These are phyloP conservation scores for Dactylellina leptospora DNA, from an alignment of 2,329 filamentous ascomycete species.

Conservation along the genomic window DNA sequence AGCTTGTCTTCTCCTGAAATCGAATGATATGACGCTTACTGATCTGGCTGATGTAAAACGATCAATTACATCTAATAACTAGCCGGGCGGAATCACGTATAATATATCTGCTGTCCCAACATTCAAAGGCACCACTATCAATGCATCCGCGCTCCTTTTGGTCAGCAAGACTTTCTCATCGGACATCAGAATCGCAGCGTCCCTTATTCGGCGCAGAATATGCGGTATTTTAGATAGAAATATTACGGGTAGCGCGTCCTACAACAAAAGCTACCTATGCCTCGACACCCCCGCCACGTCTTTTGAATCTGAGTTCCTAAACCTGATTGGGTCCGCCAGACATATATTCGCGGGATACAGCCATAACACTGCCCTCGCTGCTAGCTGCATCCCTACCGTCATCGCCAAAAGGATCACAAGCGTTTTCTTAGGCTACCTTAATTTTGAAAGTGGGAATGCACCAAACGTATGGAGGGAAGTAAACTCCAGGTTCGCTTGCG, in stretches of 20 bases:
- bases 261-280: not conserved
- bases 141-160: not conserved
- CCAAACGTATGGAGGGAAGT: not conserved
- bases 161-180: conserved; percentile 17
- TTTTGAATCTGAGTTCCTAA: not conserved
- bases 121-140: not conserved
- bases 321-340: conserved; percentile 2
- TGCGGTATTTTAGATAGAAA: not conserved
- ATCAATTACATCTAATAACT: not conserved
- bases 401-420: not conserved
- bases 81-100: conserved; percentile 12
- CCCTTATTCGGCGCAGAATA: not conserved
- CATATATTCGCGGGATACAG: conserved; percentile 26
- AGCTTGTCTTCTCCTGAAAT: not conserved
- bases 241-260: not conserved
- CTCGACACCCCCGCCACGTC: not conserved
- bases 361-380: not conserved
- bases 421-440: conserved; percentile 1
- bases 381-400: not conserved
- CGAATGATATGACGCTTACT: not conserved
- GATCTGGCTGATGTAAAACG: not conserved
- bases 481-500: not conserved
- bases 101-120: conserved; percentile 2
- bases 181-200: conserved; percentile 4
- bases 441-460: not conserved